A percentile compares a stretch with the other conserved stretches of the same genome.
phyloP scores from a whole-genome alignment of 768 basidiomycete species.

The Boletus rubescentipes region DNA sequence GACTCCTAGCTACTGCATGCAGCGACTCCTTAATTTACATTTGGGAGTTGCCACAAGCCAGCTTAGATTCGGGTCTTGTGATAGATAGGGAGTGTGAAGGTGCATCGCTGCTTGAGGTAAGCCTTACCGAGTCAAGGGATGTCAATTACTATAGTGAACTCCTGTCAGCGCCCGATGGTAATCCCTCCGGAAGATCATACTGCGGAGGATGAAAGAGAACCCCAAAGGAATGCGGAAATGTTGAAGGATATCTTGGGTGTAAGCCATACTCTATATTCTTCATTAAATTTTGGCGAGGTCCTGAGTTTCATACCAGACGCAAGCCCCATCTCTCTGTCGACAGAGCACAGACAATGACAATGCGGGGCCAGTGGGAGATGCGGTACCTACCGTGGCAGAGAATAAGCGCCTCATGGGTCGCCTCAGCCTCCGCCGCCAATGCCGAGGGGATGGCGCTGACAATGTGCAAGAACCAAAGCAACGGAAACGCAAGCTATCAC shows the following conservation, averaged over 20 bases:
- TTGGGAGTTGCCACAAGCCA: conserved; percentile 31
- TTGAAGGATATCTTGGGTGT: conserved; percentile 20
- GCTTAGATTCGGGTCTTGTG: conserved; percentile 29
- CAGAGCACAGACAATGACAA: conserved; percentile 9
- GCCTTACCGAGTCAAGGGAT: conserved; percentile 5
- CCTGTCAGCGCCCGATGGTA: conserved; percentile 12
- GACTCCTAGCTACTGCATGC: conserved; percentile 32
- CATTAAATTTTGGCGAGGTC: not conserved
- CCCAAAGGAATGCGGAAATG: conserved; percentile 5
- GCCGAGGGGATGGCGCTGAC: not conserved
- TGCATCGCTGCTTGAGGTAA: conserved; percentile 26
- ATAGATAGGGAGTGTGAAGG: conserved; percentile 25
- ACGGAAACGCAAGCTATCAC: conserved; percentile 15
- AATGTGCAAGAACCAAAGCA: conserved; percentile 10
- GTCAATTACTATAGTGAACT: conserved; percentile 2
- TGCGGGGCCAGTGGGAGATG: conserved; percentile 1
- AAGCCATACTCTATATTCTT: conserved; percentile 1
- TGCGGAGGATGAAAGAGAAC: not conserved
- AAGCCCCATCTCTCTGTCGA: not conserved
- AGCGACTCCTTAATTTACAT: conserved; percentile 30
- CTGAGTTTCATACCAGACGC: conserved; percentile 13
- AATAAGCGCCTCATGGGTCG: conserved; percentile 6
- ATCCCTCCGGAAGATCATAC: not conserved
- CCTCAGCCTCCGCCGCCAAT: conserved; percentile 5
- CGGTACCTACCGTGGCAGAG: conserved; percentile 2